Evolutionary conservation across 176 grass and related monocot genomes (phyloP), one percentile per base, ranked within the genome.

Genomic region (Eleusine indica): DNA sequence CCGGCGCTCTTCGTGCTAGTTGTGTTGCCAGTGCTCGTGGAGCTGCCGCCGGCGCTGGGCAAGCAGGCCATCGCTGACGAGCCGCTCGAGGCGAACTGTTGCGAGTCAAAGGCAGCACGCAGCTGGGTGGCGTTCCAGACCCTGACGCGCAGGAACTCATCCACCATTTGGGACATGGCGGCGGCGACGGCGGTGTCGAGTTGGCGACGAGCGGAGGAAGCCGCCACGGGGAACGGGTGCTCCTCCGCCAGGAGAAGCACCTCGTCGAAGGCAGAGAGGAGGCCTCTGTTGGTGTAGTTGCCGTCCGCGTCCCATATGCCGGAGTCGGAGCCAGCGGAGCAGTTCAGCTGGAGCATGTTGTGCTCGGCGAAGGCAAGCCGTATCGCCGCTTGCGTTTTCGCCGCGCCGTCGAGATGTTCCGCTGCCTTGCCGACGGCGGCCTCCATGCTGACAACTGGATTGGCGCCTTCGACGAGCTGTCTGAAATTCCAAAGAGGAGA

Each of bases 181-280:
- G 42, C 38, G 73, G 2, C 16, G 7, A 77, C 49, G 38, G 73
- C 82, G 64, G 7, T 6, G 49, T 77, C 64, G 0, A 84, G 82
- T 38, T 73, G 82, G 38, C 3, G 11, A 16, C 73, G 64, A 66
- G 63, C 7, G 9, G 10, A 76, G 65, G 30, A 8, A 35, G 38
- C 39, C 69, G 76, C 2, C n/a, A 11, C 16, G 16, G 41, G 41
- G 41, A 42, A 42, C 41, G 41, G 41, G 3, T 42, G 2, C 41
- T 30, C n/a, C 25, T 68, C 82, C 6, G 64, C 82, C 22, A 77
- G 51, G 73, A 46, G 48, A 37, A 84, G 73, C 63, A 84, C 75
- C 37, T 84, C 82, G 82, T 84, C 82, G 73, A 84, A 64, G 3
- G 73, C 73, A 3, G 38, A 1, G n/a, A 84, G 82, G 82, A 84